Evolutionary conservation across 1,139 yeast genomes (phyloP).

Genomic region (Blastobotrys niveus): DNA sequence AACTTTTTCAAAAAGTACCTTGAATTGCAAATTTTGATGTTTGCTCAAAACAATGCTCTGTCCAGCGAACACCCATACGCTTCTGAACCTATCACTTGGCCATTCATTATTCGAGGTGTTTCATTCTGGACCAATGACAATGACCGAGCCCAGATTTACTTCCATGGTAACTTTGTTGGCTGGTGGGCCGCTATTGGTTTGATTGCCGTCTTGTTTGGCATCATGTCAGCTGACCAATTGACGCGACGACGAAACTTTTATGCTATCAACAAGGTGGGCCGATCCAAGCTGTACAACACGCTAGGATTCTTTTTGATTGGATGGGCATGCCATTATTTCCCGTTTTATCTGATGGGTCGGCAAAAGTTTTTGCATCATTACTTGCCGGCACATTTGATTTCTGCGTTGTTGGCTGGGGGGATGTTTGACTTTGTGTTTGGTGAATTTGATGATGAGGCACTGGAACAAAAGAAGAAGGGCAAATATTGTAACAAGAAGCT

Average conservation of each 20-base stretch:
- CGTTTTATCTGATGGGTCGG: constrained; percentile 76
- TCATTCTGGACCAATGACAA: constrained; percentile 88
- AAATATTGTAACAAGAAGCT: constrained; percentile 21
- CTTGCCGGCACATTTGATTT: constrained; percentile 90
- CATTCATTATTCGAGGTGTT: constrained; percentile 84
- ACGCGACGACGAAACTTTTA: constrained; percentile 65
- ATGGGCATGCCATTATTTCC: constrained; percentile 88
- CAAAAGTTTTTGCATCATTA: constrained; percentile 96
- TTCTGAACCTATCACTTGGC: constrained; percentile 91
- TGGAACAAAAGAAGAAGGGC: constrained; percentile 20
- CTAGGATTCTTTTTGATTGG: constrained; percentile 81
- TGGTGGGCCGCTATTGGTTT: constrained; percentile 82
- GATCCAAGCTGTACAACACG: constrained; percentile 72
- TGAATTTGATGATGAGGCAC: constrained; percentile 37
- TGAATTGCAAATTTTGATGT: constrained; percentile 85
- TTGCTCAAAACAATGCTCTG: constrained; percentile 82
- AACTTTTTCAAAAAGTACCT: constrained; percentile 83
- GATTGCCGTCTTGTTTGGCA: constrained; percentile 59
- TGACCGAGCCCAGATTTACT: constrained; percentile 63
- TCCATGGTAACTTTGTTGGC: constrained; percentile 84
- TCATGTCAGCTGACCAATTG: constrained; percentile 65
- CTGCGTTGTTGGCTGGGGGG: constrained; percentile 78
- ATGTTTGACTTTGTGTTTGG: constrained; percentile 74
- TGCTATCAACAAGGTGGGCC: constrained; percentile 55
- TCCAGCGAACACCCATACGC: constrained; percentile 94